Evolutionary conservation across 202 grass and related monocot genomes (phyloP), one percentile per base, ranked within the genome.

Genomic region (Musa balbisiana): DNA sequence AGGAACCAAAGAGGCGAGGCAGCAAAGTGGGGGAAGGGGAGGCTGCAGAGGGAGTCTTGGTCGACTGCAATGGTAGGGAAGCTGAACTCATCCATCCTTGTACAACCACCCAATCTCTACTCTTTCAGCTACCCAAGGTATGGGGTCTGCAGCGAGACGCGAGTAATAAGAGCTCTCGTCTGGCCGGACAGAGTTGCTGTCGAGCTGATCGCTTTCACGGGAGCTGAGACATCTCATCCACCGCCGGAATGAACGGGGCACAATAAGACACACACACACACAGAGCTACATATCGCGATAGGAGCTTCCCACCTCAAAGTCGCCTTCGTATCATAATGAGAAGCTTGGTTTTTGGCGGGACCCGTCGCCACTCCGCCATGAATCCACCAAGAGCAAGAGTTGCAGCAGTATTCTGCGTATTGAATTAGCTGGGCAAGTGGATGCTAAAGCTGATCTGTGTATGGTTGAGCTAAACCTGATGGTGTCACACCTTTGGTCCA

Each of bases 51-150:
- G 49, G 78, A 64, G 53, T 77, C 64, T 64, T 71, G 81, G 19
- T 89, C 87, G 5, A 55, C 51, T 72, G 81, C 59, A 33, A 87
- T 12, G 70, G 77, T 67, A 12, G 90, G 90, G 85, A 93, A 97
- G 67, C 87, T 89, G 76, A 97, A 97, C 26, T 97, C 85, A 58
- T 97, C 93, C 86, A 92, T 92, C 33, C 33, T 0, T 43, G 33
- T 43, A 43, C 4, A 43, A 43, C 33, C 1, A 10, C 56, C 77
- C 16, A 49, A 20, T 19, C 10, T 64, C 67, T 59, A 69, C 17
- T 49, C 80, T 79, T 56, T 19, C 33, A 43, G 4, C 33, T 43
- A 43, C 33, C 33, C 3, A 43, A 43, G 53, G 62, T 78, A 73
- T 43, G 33, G 33, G 33, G 33, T 43, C 33, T 43, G 33, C 33